These are phyloP conservation scores for Begonia masoniana DNA, from an alignment of 306 rosid genomes.

Conservation along the genomic window DNA sequence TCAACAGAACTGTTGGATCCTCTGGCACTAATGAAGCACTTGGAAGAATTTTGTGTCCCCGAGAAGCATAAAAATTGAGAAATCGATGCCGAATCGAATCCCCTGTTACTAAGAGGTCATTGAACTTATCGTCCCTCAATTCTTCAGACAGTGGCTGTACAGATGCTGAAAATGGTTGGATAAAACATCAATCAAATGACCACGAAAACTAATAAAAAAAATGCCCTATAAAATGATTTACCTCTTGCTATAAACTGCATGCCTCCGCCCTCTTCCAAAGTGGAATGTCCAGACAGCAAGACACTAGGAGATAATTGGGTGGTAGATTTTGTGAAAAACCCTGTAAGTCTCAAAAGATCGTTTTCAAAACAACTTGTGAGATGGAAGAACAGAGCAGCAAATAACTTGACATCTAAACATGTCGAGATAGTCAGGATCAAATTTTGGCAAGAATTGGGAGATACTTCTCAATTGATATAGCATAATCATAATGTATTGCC, in stretches of 20 bases:
- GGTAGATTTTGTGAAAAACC: constrained; percentile 17
- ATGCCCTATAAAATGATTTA: constrained; percentile 18
- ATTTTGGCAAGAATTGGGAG: neutral
- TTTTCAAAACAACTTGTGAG: constrained; percentile 9
- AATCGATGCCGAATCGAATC: constrained; percentile 61
- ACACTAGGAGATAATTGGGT: constrained; percentile 16
- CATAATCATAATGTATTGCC: neutral
- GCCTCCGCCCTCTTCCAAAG: constrained; percentile 8
- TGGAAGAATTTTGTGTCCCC: constrained; percentile 77
- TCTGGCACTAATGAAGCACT: constrained; percentile 90
- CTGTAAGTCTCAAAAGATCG: constrained; percentile 16
- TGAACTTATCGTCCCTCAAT: constrained; percentile 18
- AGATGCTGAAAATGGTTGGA: constrained; percentile 33
- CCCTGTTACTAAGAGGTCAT: constrained; percentile 39
- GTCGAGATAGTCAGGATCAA: neutral
- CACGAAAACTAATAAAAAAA: constrained; percentile 5
- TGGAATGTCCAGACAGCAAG: constrained; percentile 9
- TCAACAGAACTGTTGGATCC: constrained; percentile 81
- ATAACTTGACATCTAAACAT: neutral
- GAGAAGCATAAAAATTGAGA: constrained; percentile 64
- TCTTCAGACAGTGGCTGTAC: constrained; percentile 35
- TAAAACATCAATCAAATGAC: constrained; percentile 9
- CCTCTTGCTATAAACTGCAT: constrained; percentile 22
- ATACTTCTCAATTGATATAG: neutral
- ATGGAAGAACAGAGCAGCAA: constrained; percentile 3